Percentiles rank a stretch among this genome's conserved stretches.
Conservation (phyloP, 164 flowering plant species). For the Sextonia rubra region DNA sequence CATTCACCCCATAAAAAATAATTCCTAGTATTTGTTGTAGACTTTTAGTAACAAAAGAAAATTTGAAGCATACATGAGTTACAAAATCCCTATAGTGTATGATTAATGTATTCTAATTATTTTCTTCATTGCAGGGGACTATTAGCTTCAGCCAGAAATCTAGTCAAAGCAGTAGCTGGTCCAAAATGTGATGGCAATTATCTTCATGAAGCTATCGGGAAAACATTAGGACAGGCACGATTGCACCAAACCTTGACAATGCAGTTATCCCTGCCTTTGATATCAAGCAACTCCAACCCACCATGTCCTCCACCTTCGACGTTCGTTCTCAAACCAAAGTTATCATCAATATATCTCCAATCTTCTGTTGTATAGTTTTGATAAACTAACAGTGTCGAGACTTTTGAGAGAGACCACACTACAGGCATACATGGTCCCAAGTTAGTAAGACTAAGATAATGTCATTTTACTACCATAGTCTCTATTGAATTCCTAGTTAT, state of each 20-base stretch:
- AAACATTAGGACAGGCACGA: slow-evolving; percentile 26
- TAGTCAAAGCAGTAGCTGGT: slow-evolving; percentile 15
- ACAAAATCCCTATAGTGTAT: neutral
- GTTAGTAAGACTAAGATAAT: too few species aligned
- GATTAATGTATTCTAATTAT: neutral
- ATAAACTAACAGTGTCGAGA: too few species aligned
- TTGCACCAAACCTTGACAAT: slow-evolving; percentile 36
- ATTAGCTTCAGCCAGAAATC: neutral
- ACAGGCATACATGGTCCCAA: too few species aligned
- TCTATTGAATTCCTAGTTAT: too few species aligned
- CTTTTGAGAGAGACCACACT: too few species aligned
- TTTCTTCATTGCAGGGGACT: neutral
- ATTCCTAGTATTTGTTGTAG: too few species aligned
- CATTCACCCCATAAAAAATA: too few species aligned
- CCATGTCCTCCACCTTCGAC: slow-evolving; percentile 34
- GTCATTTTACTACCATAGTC: too few species aligned
- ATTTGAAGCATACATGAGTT: too few species aligned
- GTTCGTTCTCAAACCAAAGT: slow-evolving; percentile 7
- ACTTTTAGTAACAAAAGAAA: too few species aligned
- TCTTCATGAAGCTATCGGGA: slow-evolving; percentile 17
- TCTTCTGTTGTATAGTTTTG: too few species aligned
- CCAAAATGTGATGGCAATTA: slow-evolving; percentile 46
- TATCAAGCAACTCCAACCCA: slow-evolving; percentile 37
- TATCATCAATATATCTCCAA: too few species aligned
- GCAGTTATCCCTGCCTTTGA: slow-evolving; percentile 47